Evolutionary conservation across 768 basidiomycete genomes (phyloP).

Genomic region (Lactarius tabidus): DNA sequence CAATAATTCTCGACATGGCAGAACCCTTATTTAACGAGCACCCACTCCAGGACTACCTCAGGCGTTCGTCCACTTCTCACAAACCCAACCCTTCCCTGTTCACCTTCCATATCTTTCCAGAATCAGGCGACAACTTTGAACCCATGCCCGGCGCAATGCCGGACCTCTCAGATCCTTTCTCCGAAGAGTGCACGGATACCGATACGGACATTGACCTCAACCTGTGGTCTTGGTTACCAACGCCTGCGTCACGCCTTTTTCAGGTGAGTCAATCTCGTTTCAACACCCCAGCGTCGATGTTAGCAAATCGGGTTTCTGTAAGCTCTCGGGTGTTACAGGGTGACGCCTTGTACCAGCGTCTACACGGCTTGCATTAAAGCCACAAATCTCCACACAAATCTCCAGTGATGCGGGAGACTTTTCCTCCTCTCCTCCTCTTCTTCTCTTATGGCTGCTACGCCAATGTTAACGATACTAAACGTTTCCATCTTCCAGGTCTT

Average conservation of each 20-base stretch:
- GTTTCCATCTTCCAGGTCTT: constrained; percentile 15
- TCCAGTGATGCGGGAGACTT: background rate
- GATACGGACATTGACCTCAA: constrained; percentile 15
- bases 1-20: constrained; percentile 18
- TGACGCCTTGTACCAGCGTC: background rate
- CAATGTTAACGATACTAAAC: constrained; percentile 9
- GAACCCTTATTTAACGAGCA: constrained; percentile 26
- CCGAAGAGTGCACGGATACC: constrained; percentile 6
- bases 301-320: constrained; percentile 16
- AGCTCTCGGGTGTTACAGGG: background rate
- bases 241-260: constrained; percentile 4
- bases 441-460: background rate
- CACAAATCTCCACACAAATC: background rate
- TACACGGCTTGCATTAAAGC: background rate
- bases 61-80: constrained; percentile 18
- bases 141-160: constrained; percentile 25
- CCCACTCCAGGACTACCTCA: constrained; percentile 24
- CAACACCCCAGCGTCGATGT: background rate
- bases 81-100: background rate
- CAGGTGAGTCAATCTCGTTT: background rate
- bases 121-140: constrained; percentile 25
- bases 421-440: background rate
- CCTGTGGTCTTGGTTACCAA: constrained; percentile 20
- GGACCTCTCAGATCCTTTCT: constrained; percentile 6
- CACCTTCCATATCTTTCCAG: constrained; percentile 4